phyloP scores from a whole-genome alignment of 305 asterid species.

The Petunia hybrid region DNA sequence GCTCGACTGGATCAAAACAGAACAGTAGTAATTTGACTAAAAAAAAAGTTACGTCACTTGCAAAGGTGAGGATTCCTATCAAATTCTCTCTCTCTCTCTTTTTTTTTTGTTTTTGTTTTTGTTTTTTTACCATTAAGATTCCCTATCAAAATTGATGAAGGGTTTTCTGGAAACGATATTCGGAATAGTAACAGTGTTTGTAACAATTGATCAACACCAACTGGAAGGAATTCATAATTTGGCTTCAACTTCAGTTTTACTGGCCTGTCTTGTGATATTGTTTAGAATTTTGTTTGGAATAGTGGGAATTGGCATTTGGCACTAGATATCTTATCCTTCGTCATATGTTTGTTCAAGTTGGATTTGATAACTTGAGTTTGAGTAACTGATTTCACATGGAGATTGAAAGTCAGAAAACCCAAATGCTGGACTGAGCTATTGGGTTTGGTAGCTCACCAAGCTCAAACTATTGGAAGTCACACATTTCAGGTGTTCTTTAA shows the following conservation, averaged over 20 bases:
- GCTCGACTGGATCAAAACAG: background rate
- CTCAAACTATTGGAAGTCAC: background rate
- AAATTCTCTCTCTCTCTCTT: too few relatives aligned
- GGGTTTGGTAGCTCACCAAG: background rate
- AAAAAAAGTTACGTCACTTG: background rate
- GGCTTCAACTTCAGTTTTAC: slow-evolving; percentile 2
- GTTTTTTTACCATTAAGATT: too few relatives aligned
- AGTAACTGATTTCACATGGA: background rate
- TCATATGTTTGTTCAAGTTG: background rate
- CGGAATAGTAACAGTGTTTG: background rate
- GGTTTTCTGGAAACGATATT: too few relatives aligned
- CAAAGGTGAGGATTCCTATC: background rate
- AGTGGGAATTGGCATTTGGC: background rate
- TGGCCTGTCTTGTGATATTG: background rate
- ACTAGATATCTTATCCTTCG: slow-evolving; percentile 1
- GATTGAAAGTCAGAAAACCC: background rate
- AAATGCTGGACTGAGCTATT: slow-evolving; percentile 27
- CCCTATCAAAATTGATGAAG: too few relatives aligned
- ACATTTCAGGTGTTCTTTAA: too few relatives aligned
- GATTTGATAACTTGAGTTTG: slow-evolving; percentile 21
- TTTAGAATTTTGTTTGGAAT: background rate
- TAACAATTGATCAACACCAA: background rate
- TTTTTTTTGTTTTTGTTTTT: too few relatives aligned
- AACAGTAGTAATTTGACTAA: background rate
- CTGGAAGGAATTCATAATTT: background rate